Evolutionary conservation across 1,284 basidiomycete genomes (phyloP).

Genomic region (Xerocomus nothofagi): DNA sequence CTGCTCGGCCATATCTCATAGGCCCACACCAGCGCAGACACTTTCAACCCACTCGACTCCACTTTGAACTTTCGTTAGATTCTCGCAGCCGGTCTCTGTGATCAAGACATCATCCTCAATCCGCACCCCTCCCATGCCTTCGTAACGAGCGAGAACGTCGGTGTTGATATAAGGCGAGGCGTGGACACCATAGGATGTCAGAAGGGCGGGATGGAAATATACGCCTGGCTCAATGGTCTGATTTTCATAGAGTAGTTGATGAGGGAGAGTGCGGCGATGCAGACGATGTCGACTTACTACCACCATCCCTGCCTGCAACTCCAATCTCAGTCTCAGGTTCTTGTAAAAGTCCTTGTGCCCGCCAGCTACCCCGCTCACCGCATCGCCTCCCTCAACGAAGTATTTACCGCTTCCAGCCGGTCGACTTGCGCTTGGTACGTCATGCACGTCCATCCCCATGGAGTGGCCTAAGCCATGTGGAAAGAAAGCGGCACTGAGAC

Average conservation of each 20-base stretch:
- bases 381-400: constrained; percentile 13
- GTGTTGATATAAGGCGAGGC: constrained; percentile 71
- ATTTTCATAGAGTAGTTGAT: background rate
- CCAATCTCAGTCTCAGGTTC: constrained; percentile 74
- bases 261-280: background rate
- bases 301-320: constrained; percentile 77
- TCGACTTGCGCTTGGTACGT: constrained; percentile 74
- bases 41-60: constrained; percentile 78
- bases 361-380: constrained; percentile 32
- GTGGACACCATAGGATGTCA: constrained; percentile 56
- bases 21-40: constrained; percentile 62
- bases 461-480: constrained; percentile 91
- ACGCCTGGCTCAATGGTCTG: constrained; percentile 88
- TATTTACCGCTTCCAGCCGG: constrained; percentile 51
- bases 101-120: constrained; percentile 89
- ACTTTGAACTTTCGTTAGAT: constrained; percentile 78
- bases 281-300: constrained; percentile 52
- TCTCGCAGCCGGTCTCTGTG: constrained; percentile 65
- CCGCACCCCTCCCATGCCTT: constrained; percentile 81
- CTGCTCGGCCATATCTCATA: constrained; percentile 1
- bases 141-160: constrained; percentile 69
- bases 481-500: constrained; percentile 83
- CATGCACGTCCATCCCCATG: constrained; percentile 87
- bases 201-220: constrained; percentile 80
- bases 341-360: constrained; percentile 60